Percentiles rank a stretch among this genome's conserved stretches.
Conservation (phyloP, 352 stramenopile genomes). For the Pythium brachiatum region DNA sequence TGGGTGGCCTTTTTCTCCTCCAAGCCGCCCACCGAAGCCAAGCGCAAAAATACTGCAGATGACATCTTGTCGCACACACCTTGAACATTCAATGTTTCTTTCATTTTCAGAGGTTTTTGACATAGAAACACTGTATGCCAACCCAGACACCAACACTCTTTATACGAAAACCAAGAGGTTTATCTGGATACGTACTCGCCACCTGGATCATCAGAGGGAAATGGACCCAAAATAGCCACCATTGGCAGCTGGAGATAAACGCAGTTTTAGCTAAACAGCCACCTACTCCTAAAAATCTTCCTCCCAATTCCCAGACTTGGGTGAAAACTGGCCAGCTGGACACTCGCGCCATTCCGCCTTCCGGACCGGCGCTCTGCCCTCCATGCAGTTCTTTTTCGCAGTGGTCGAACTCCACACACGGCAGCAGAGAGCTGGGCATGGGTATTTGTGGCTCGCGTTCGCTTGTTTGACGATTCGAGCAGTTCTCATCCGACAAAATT, state of each 20-base stretch:
- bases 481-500: neutral
- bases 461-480: neutral
- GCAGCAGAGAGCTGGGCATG: neutral
- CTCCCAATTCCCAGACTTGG: neutral
- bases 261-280: neutral
- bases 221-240: conserved; percentile 17
- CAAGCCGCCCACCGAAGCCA: neutral
- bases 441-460: conserved; percentile 1
- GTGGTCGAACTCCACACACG: neutral
- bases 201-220: conserved; percentile 18
- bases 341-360: conserved; percentile 5
- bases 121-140: neutral
- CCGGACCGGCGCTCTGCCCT: conserved; percentile 7
- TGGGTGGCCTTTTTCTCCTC: conserved; percentile 2
- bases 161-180: conserved; percentile 8
- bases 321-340: conserved; percentile 3
- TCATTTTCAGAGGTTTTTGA: conserved; percentile 17
- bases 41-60: neutral
- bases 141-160: conserved; percentile 12
- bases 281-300: neutral
- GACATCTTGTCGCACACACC: conserved; percentile 12
- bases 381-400: neutral
- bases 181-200: conserved; percentile 1
- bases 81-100: conserved; percentile 10
- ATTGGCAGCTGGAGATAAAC: conserved; percentile 20